Percentiles rank a stretch among this genome's conserved stretches.
These are phyloP conservation scores for Melaleuca quinquenervia DNA, from an alignment of 345 rosid genomes.

Conservation along the genomic window DNA sequence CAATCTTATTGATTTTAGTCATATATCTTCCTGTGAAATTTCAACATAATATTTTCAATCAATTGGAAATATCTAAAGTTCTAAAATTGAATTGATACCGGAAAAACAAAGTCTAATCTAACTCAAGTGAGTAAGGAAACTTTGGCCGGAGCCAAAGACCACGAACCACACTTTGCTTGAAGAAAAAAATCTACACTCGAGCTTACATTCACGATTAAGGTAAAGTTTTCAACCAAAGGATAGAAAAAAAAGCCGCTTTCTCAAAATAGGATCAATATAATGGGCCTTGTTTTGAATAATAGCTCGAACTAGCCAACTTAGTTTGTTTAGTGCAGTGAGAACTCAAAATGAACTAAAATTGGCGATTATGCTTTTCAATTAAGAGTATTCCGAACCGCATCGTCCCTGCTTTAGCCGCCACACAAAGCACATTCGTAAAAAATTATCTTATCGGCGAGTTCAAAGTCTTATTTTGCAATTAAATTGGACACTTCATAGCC, in stretches of 20 bases:
- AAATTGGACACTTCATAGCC: too few relatives aligned
- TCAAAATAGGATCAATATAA: neutral
- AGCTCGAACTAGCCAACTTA: neutral
- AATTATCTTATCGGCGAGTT: too few relatives aligned
- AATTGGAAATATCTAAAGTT: neutral
- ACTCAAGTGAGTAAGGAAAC: neutral
- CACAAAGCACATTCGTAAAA: too few relatives aligned
- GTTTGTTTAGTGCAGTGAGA: too few relatives aligned
- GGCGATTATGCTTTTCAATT: too few relatives aligned
- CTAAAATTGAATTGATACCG: accelerated
- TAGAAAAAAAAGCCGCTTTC: neutral
- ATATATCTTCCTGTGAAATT: too few relatives aligned
- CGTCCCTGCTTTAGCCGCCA: too few relatives aligned
- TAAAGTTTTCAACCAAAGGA: neutral
- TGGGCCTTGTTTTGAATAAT: neutral
- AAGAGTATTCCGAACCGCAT: too few relatives aligned
- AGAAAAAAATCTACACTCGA: neutral
- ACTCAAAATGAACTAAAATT: too few relatives aligned
- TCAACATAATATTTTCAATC: too few relatives aligned
- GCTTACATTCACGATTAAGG: neutral
- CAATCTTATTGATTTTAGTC: too few relatives aligned
- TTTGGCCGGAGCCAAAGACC: neutral
- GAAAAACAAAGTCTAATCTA: neutral
- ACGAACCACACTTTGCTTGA: accelerated
- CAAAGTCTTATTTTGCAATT: too few relatives aligned